A percentile compares a stretch with the other conserved stretches of the same genome.
Evolutionary conservation across 352 stramenopile species (phyloP).

Genomic region (Phytophthora litchii): DNA sequence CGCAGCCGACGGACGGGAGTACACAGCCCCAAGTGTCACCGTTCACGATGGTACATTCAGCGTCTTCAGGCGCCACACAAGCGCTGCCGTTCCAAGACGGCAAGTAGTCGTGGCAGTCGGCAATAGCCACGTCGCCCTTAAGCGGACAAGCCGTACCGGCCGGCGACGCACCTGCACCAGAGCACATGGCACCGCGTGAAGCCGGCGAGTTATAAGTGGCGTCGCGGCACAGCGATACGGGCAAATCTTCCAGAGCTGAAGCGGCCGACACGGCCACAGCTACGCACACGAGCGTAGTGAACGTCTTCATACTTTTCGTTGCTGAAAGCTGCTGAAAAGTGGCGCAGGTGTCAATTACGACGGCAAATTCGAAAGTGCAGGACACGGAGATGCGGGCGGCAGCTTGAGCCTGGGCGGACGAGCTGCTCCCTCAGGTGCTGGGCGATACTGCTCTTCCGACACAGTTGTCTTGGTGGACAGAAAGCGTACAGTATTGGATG

Average conservation of each 20-base stretch:
- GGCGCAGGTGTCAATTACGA: constrained; percentile 31
- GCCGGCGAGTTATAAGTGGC: constrained; percentile 45
- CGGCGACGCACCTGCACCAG: constrained; percentile 25
- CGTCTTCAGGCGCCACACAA: constrained; percentile 45
- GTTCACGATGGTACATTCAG: constrained; percentile 48
- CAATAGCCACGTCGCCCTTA: constrained; percentile 40
- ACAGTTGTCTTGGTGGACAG: constrained; percentile 23
- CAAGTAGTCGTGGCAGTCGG: constrained; percentile 43
- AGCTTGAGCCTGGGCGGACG: constrained; percentile 4
- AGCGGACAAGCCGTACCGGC: constrained; percentile 37
- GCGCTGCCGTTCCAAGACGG: constrained; percentile 47
- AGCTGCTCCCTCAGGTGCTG: constrained; percentile 16
- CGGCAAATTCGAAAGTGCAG: constrained; percentile 46
- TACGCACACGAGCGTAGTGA: constrained; percentile 35
- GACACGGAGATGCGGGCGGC: constrained; percentile 2
- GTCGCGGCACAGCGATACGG: constrained; percentile 48
- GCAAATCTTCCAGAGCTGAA: constrained; percentile 34
- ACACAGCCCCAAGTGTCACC: constrained; percentile 43
- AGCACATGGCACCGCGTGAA: constrained; percentile 39
- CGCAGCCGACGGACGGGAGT: constrained; percentile 31
- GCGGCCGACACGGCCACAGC: constrained; percentile 36
- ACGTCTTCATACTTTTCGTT: constrained; percentile 46
- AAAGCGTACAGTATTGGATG: constrained; percentile 12
- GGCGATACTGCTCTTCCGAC: constrained; percentile 18
- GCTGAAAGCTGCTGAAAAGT: constrained; percentile 28